Evolutionary conservation across 2,329 filamentous ascomycete species (phyloP).

Genomic region (Botrytis porri): DNA sequence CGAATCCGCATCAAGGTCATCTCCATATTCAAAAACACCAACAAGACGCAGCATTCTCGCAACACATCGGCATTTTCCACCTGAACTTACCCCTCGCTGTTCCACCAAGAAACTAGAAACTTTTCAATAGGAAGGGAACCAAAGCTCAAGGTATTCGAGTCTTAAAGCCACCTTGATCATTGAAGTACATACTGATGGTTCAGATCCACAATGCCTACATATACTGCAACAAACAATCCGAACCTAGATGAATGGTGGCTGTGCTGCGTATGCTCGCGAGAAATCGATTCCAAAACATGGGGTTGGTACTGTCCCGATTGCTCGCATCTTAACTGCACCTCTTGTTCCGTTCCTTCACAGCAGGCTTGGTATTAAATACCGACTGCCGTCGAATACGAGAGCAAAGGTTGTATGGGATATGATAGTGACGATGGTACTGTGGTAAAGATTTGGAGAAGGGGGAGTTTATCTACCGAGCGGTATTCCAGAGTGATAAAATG

Average conservation of each 20-base stretch:
- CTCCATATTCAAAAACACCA: neutral
- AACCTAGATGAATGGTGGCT: constrained; percentile 23
- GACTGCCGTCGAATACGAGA: neutral
- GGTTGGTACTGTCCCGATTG: constrained; percentile 26
- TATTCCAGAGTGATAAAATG: neutral
- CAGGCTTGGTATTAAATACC: neutral
- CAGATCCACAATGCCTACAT: neutral
- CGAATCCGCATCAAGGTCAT: neutral
- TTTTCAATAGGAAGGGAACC: neutral
- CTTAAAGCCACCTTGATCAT: neutral
- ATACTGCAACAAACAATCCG: neutral
- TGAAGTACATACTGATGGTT: neutral
- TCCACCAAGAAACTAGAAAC: neutral
- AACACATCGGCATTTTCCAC: neutral
- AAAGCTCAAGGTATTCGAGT: constrained; percentile 4
- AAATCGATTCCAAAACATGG: constrained; percentile 21
- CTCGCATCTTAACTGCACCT: constrained; percentile 18
- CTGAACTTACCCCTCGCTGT: neutral
- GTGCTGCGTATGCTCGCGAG: constrained; percentile 20
- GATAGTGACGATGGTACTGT: neutral
- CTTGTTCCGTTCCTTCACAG: neutral
- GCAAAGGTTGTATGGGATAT: neutral
- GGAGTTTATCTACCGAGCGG: neutral
- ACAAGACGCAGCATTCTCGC: neutral
- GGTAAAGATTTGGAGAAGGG: neutral